Conservation (phyloP, 768 basidiomycete species). For the Pisolithus marmoratus region DNA sequence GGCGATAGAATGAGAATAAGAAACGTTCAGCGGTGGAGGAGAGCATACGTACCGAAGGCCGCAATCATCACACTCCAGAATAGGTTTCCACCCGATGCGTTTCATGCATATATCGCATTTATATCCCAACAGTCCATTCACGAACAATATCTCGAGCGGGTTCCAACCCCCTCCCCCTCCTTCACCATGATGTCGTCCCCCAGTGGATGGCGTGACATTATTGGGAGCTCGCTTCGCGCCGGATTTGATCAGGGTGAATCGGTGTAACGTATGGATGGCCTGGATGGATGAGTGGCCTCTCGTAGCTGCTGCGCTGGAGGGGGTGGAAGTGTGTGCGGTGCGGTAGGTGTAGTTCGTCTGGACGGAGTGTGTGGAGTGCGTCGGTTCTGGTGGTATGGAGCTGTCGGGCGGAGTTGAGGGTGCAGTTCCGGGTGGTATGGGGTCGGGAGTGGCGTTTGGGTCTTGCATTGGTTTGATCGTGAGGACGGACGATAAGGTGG, state of each 20-base stretch:
- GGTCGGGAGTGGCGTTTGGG: slow-evolving; percentile 40
- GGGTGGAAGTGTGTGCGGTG: slow-evolving; percentile 48
- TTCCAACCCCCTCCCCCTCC: slow-evolving; percentile 51
- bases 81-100: slow-evolving; percentile 80
- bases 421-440: slow-evolving; percentile 33
- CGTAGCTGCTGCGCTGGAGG: slow-evolving; percentile 60
- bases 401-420: slow-evolving; percentile 18
- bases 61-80: slow-evolving; percentile 87
- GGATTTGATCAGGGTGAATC: slow-evolving; percentile 83
- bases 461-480: slow-evolving; percentile 58
- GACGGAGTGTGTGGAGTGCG: slow-evolving; percentile 48
- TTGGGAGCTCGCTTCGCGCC: slow-evolving; percentile 48
- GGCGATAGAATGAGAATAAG: slow-evolving; percentile 1
- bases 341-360: slow-evolving; percentile 45
- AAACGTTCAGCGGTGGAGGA: neutral
- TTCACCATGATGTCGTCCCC: too few species aligned
- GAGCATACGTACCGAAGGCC: slow-evolving; percentile 50
- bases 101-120: slow-evolving; percentile 83
- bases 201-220: slow-evolving; percentile 21
- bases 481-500: slow-evolving; percentile 66
- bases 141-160: slow-evolving; percentile 75
- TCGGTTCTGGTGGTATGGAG: slow-evolving; percentile 34
- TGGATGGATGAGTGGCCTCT: slow-evolving; percentile 71
- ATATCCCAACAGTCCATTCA: slow-evolving; percentile 60
- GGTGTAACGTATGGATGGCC: slow-evolving; percentile 60